A percentile compares a stretch with the other conserved stretches of the same genome.
Conservation (phyloP, 2,329 filamentous ascomycete species). For the Paraphoma chrysanthemicola region DNA sequence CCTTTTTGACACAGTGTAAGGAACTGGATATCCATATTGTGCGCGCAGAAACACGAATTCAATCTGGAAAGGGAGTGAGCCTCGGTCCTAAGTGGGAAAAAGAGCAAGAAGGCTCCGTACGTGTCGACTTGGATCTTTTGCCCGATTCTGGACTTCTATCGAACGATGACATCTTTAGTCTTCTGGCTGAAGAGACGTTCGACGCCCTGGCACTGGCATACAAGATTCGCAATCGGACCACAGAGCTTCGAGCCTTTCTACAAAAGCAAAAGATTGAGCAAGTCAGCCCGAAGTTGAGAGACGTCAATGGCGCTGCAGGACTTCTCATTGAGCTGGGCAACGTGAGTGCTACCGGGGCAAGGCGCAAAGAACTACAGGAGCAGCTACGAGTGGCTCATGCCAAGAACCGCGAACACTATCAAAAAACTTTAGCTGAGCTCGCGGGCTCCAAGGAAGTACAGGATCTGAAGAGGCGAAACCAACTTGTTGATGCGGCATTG, state of each 20-base stretch:
- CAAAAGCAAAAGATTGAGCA: slow-evolving; percentile 37
- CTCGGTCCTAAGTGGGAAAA: slow-evolving; percentile 33
- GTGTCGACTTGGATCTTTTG: slow-evolving; percentile 32
- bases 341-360: slow-evolving; percentile 3
- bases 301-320: slow-evolving; percentile 34
- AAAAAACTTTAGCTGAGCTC: slow-evolving; percentile 15
- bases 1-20: slow-evolving; percentile 23
- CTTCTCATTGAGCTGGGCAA: slow-evolving; percentile 34
- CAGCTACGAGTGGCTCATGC: slow-evolving; percentile 38
- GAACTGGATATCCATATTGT: slow-evolving; percentile 20
- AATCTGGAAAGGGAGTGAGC: slow-evolving; percentile 13
- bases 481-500: slow-evolving; percentile 35
- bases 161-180: slow-evolving; percentile 19
- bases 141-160: slow-evolving; percentile 21
- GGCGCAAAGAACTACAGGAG: slow-evolving; percentile 25
- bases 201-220: slow-evolving; percentile 36
- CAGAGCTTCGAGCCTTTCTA: slow-evolving; percentile 32
- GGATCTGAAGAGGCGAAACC: slow-evolving; percentile 28
- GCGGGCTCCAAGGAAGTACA: slow-evolving; percentile 14
- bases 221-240: slow-evolving; percentile 36
- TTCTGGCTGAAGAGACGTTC: slow-evolving; percentile 40
- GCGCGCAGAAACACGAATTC: slow-evolving; percentile 19
- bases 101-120: slow-evolving; percentile 11
- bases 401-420: slow-evolving; percentile 35
- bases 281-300: slow-evolving; percentile 35